These are phyloP conservation scores for Persicaria maculosa DNA, from an alignment of 148 eudicot genomes.

Conservation along the genomic window DNA sequence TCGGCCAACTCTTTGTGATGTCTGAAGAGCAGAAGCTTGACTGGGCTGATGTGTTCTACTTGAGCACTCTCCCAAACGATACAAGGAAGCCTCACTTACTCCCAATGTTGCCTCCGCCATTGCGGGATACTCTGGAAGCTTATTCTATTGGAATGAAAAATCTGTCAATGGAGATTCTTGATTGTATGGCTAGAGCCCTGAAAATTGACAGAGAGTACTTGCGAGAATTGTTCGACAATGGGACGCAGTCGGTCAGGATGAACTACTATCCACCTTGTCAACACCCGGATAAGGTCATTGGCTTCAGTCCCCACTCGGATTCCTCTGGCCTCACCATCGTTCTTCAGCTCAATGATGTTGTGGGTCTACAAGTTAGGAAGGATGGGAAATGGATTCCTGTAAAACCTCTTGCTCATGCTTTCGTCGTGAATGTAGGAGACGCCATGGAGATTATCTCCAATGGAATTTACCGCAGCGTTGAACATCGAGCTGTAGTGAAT, in stretches of 20 bases:
- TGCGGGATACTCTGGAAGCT: slow-evolving; percentile 38
- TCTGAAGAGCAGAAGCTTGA: slow-evolving; percentile 40
- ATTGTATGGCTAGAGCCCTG: slow-evolving; percentile 41
- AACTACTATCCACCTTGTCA: slow-evolving; percentile 80
- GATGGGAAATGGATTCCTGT: slow-evolving; percentile 56
- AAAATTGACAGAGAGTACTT: slow-evolving; percentile 36
- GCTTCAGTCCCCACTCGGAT: slow-evolving; percentile 62
- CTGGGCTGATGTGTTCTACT: slow-evolving; percentile 31
- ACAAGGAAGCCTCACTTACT: slow-evolving; percentile 18
- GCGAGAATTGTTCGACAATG: slow-evolving; percentile 33
- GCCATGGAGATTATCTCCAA: slow-evolving; percentile 46
- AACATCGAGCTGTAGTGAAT: slow-evolving; percentile 56
- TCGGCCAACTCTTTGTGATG: slow-evolving; percentile 30
- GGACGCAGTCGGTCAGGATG: slow-evolving; percentile 54
- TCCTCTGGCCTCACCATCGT: slow-evolving; percentile 52
- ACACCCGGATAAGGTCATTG: slow-evolving; percentile 42
- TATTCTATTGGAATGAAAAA: slow-evolving; percentile 31
- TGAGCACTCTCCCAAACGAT: slow-evolving; percentile 21
- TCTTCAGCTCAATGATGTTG: slow-evolving; percentile 40
- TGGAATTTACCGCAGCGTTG: slow-evolving; percentile 50
- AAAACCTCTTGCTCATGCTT: slow-evolving; percentile 33
- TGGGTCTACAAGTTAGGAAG: slow-evolving; percentile 50
- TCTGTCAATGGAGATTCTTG: slow-evolving; percentile 33
- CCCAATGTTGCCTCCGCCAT: slow-evolving; percentile 20
- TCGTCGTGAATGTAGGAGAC: slow-evolving; percentile 58